Evolutionary conservation across 768 basidiomycete species (phyloP), one percentile per base, ranked within the genome.

Genomic region (Kwoniella bestiolae): DNA sequence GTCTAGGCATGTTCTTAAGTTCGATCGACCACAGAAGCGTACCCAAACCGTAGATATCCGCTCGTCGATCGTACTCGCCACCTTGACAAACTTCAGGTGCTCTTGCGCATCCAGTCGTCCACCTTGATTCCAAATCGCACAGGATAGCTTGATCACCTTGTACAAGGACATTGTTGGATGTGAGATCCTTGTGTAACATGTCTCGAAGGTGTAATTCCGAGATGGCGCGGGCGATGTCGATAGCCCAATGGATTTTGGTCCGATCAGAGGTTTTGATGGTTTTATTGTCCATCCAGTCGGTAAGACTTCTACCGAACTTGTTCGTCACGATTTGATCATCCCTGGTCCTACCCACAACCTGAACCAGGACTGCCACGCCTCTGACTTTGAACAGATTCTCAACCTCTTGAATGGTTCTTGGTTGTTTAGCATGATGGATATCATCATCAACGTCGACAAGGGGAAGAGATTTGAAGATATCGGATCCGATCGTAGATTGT

Each of bases 1-100:
- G n/a, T 35, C 32, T 55, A 23, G 52, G 52, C 52, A 55, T 55
- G 34, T 55, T 55, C 26, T 21, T 55, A 34, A n/a, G 32, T 14
- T 55, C 52, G 12, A 55, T 55, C 0, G 52, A 32, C 52, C 52
- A 55, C 1, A 55, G 32, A 1, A 55, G 23, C 9, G 52, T 34
- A 18, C 52, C 52, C 1, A 55, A 32, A 34, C n/a, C 31, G 23
- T 55, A 55, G 31, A 55, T 11, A 21, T 55, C 52, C 14, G 52
- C n/a, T 55, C 31, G 12, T 34, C 18, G 32, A 35, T 55, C 52
- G 23, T 55, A 55, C 21, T 55, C 23, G 5, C 12, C 31, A 55
- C 32, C 52, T 32, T 35, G 31, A 35, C 28, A 18, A 55, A 14
- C n/a, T 23, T 55, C 52, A 21, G 52, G 52, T 1, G 52, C 2